Base-by-base conservation (phyloP, 371 early-diverging fungal species). In the Pancytospora philotis region DNA sequence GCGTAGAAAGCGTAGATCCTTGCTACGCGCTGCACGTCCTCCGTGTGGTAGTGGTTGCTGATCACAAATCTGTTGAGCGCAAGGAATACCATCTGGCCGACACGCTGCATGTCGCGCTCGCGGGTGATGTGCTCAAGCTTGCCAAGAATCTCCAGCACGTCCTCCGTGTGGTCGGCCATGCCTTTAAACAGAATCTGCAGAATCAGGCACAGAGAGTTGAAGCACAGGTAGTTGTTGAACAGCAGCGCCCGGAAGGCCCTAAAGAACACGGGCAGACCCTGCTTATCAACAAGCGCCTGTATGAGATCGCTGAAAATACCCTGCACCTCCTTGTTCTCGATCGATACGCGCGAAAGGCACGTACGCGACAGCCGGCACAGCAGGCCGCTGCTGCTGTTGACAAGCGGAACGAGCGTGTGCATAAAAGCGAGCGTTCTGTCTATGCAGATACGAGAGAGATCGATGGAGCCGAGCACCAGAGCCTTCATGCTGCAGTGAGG, bases 161-260 rank as follows among this genome's bases (percentile, higher is more conserved):
- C 55, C 16, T 10, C 34, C 10, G 55, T 55, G 27, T 55, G 10
- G 27, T 55, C 55, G 10, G 10, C 10, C 10, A 55, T 10, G 34
- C 27, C 10, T 25, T 25, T 55, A 10, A 25, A 49, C 13, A 71
- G 36, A 6, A 59, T 25, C 37, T 71, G 52, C 19, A 71, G 27
- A 10, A 71, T 19, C 30, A 71, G 35, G 22, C 57, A 52, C 22
- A 71, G 16, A 8, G 37, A 35, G 50, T 71, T 66, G 41, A 68
- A 59, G 56, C 66, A 71, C 8, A 71, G 31, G 34, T 50, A 50
- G 34, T 71, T 53, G 32, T 66, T 71, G 41, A 66, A 66, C n/a
- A 56, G 66, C 31, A 50, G 30, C 1, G n/a, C 30, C 27, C 38
- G 30, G 53, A 71, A 27, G 28, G 32, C 31, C 0, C 35, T n/a